Evolutionary conservation across 2,329 filamentous ascomycete genomes (phyloP), one percentile per base, ranked within the genome.

Genomic region (Monosporascus sp.): DNA sequence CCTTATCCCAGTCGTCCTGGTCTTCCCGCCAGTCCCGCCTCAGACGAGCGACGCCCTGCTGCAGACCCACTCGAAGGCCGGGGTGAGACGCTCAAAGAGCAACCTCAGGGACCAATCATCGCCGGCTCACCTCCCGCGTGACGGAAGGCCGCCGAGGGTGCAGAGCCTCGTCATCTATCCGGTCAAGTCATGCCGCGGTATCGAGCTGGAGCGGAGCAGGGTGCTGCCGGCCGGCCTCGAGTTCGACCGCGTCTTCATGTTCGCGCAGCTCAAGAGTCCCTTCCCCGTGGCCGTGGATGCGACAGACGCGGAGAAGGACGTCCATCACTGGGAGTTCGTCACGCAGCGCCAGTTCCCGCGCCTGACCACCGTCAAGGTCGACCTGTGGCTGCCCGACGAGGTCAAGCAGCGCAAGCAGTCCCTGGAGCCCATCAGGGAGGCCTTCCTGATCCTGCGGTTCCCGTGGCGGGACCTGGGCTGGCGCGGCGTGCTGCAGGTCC

Each of bases 231-330:
- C 82, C 2, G 90, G 91, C 2, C 76, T 96, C 52, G 81, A 86
- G 66, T 88, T 87, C 68, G 91, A 97, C 70, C 83, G 90, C 6
- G 81, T 93, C 60, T 96, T 91, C 73, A 86, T 84, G 47, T 89
- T 97, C 66, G 90, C 88, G 2, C 86, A 92, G 68, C 74, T 80
- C 55, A 74, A 74, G 66, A 76, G 73, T 61, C 72, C 74, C 38
- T 78, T 77, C 54, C 73, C 76, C 3, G 70, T 72, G 18, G 54
- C 65, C 17, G 60, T 68, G n/a, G 65, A 71, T 48, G 63, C 65
- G 14, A 60, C 67, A 15, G 63, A 65, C 8, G 62, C 62, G 18
- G 65, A 68, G 34, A 70, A 73, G 57, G 67, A 68, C 51, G 64
- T 69, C 47, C 76, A 76, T 59, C 70, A 71, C 24, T 94, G 89